These are phyloP conservation scores for Allodekkera sacchari DNA, from an alignment of 805 yeast species.

Conservation along the genomic window DNA sequence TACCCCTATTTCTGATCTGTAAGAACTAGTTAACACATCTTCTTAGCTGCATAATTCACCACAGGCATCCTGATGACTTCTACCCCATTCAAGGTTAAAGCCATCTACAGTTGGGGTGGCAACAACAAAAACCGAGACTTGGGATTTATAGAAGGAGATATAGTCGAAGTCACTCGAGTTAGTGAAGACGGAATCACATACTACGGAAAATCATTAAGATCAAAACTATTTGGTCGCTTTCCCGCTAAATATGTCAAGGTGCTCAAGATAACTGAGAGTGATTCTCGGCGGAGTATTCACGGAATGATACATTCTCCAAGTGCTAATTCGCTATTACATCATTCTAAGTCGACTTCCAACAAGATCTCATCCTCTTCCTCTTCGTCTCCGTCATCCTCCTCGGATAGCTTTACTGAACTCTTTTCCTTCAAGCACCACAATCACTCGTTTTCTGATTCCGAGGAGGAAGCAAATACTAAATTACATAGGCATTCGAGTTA, in stretches of 20 bases:
- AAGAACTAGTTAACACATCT: no score
- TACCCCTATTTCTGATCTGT: no score
- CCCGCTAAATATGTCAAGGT: constrained; percentile 80
- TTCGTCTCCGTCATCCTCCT: constrained; percentile 2
- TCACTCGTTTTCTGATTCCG: constrained; percentile 6
- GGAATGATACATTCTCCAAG: background rate
- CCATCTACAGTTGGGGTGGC: constrained; percentile 92
- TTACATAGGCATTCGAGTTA: no score
- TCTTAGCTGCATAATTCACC: no score
- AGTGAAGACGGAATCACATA: constrained; percentile 89
- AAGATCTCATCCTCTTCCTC: constrained; percentile 2
- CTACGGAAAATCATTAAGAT: constrained; percentile 75
- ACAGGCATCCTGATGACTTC: no score
- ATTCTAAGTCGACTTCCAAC: no score
- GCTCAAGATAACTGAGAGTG: constrained; percentile 25
- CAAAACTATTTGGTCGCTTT: constrained; percentile 75
- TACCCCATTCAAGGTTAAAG: constrained; percentile 30
- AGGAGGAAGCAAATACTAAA: constrained; percentile 4
- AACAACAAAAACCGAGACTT: constrained; percentile 72
- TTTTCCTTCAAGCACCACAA: constrained; percentile 5
- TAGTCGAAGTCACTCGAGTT: constrained; percentile 66
- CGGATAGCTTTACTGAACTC: constrained; percentile 7
- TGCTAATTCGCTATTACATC: background rate
- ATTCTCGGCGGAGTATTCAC: constrained; percentile 14
- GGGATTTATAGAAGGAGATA: constrained; percentile 90